These are phyloP conservation scores for Suillus hirtellus DNA, from an alignment of 768 basidiomycete genomes.

Conservation along the genomic window DNA sequence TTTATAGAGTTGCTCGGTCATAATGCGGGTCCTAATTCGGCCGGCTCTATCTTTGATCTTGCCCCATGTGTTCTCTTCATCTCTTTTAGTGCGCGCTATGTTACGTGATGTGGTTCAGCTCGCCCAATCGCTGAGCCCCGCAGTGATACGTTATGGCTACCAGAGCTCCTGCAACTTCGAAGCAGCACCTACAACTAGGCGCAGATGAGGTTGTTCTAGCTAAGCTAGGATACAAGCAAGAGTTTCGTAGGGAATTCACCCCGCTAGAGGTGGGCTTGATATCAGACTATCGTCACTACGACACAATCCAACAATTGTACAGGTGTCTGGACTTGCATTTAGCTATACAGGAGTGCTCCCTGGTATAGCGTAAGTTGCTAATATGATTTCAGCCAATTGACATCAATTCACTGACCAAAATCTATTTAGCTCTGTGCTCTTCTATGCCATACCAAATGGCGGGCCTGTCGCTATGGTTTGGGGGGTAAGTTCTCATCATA, in stretches of 20 bases:
- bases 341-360: constrained; percentile 33
- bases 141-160: not conserved
- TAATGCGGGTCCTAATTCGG: no score
- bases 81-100: not conserved
- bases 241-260: constrained; percentile 12
- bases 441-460: constrained; percentile 3
- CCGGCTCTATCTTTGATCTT: no score
- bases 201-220: constrained; percentile 24
- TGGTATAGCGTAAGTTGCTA: constrained; percentile 11
- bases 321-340: constrained; percentile 32
- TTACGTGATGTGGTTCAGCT: not conserved
- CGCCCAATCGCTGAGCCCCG: not conserved
- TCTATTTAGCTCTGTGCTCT: constrained; percentile 5
- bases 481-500: constrained; percentile 1
- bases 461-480: constrained; percentile 2
- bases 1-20: no score
- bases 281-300: not conserved
- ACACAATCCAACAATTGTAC: not conserved
- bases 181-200: not conserved
- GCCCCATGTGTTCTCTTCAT: not conserved
- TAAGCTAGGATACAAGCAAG: constrained; percentile 31
- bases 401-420: not conserved
- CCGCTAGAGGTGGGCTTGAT: constrained; percentile 20
- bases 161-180: not conserved
- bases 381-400: not conserved